Evolutionary conservation across 208 protist genomes (phyloP).

Genomic region (Herpetomonas samuelpessoai): DNA sequence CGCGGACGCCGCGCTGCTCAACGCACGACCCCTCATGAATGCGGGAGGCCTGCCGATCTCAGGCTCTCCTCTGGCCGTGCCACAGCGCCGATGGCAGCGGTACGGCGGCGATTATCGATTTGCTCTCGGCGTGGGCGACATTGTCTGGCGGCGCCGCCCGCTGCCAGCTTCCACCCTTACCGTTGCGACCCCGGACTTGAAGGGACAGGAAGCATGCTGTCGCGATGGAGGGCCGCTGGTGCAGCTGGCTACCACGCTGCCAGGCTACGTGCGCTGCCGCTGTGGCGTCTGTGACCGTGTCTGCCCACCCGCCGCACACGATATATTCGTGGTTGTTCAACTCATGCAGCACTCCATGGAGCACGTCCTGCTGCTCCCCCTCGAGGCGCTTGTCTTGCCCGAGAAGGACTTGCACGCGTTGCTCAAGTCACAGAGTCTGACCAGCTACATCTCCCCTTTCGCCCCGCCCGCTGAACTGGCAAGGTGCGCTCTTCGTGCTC

Average conservation of each 20-base stretch:
- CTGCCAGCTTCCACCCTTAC: background rate
- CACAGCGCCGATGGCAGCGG: conserved; percentile 34
- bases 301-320: conserved; percentile 28
- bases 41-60: background rate
- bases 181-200: no score
- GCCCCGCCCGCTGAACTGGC: background rate
- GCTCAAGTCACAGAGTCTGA: conserved; percentile 24
- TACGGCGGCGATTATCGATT: conserved; percentile 83
- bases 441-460: conserved; percentile 26
- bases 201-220: no score
- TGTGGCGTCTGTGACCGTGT: background rate
- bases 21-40: conserved; percentile 12
- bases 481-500: background rate
- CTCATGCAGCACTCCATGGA: conserved; percentile 24
- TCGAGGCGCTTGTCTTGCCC: conserved; percentile 19
- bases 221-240: conserved; percentile 1
- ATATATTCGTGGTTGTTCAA: conserved; percentile 73
- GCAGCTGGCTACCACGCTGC: background rate
- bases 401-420: conserved; percentile 14
- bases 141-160: conserved; percentile 73
- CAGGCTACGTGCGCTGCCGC: background rate
- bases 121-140: conserved; percentile 56
- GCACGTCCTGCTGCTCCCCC: conserved; percentile 44
- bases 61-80: no score
- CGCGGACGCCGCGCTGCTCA: conserved; percentile 57